Conservation (phyloP, 108 stramenopile genomes). For the Skeletonema potamos region DNA sequence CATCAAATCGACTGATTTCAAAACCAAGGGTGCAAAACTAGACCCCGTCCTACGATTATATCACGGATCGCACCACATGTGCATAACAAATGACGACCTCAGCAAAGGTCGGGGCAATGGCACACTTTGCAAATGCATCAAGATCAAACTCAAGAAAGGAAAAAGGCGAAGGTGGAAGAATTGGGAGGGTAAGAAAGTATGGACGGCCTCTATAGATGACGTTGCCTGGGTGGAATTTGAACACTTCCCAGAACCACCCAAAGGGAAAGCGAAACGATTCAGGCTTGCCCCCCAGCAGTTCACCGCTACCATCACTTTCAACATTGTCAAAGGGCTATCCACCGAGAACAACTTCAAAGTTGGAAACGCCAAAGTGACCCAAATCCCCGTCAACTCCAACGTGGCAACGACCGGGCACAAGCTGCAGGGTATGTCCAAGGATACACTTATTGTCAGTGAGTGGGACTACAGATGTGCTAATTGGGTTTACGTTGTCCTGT, state of each 20-base stretch:
- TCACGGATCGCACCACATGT: neutral
- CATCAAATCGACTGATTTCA: too few species aligned
- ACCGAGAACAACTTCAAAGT: too few species aligned
- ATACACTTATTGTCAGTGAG: constrained; percentile 11
- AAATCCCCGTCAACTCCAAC: constrained; percentile 2
- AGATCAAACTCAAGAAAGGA: neutral
- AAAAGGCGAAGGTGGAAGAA: neutral
- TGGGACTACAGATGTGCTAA: constrained; percentile 58
- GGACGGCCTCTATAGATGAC: neutral
- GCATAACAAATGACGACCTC: neutral
- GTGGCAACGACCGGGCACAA: constrained; percentile 4
- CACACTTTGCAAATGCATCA: neutral
- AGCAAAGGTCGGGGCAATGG: neutral
- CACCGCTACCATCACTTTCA: too few species aligned
- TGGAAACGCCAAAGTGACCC: neutral
- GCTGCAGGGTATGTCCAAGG: constrained; percentile 3
- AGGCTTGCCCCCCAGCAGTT: too few species aligned
- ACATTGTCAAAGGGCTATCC: too few species aligned
- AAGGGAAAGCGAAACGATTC: too few species aligned
- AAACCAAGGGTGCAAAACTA: too few species aligned
- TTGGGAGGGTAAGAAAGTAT: neutral
- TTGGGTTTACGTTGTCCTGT: constrained; percentile 35
- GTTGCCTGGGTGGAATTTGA: too few species aligned
- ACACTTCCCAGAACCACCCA: too few species aligned
- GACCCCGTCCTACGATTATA: neutral